Base-by-base conservation (phyloP, 1,284 basidiomycete species). In the Thecaphora frezii region DNA sequence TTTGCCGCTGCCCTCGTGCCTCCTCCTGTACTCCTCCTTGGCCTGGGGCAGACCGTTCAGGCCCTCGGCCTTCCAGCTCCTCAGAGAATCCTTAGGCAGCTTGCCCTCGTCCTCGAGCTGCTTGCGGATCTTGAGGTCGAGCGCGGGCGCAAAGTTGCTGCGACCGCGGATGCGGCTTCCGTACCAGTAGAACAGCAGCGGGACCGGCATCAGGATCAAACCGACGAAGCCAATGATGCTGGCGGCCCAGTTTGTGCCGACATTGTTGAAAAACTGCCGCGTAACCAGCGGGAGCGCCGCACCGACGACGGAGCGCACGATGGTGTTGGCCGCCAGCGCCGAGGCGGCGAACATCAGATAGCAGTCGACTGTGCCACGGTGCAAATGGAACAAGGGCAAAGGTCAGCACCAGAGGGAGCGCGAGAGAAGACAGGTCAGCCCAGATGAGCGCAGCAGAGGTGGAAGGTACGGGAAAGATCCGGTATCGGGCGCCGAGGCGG, bases 181-280 rank as follows among this genome's bases (percentile, higher is more conserved):
- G 54, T 81, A 83, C 47, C 77, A 73, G 65, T 79, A 80, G 80
- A 77, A 38, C 80, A 74, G 21, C 77, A 51, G 74, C 82, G 89
- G 89, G 33, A 89, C 77, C 0, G 89, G 89, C 0, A 84, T 83
- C 83, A 89, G 84, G 19, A 86, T 58, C 9, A 85, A 82, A 46
- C 86, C 83, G 19, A 91, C 74, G 3, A 88, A 87, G 0, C 86
- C 89, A 14, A 91, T 77, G 23, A 91, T 81, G 21, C 86, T 87
- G 0, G 86, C 87, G 1, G 88, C 88, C 5, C 89, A 89, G 0
- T 88, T 87, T 0, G 86, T 85, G 0, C 88, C 88, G 3, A 91
- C 76, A 16, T 70, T 80, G 9, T 78, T 60, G 73, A 81, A 84
- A 82, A 84, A 83, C 58, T 84, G 82, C 1, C 48, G 10, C 0